Evolutionary conservation across 192 early-diverging fungal species (phyloP), one percentile per base, ranked within the genome.

Genomic region (Gamsiella multidivaricata): DNA sequence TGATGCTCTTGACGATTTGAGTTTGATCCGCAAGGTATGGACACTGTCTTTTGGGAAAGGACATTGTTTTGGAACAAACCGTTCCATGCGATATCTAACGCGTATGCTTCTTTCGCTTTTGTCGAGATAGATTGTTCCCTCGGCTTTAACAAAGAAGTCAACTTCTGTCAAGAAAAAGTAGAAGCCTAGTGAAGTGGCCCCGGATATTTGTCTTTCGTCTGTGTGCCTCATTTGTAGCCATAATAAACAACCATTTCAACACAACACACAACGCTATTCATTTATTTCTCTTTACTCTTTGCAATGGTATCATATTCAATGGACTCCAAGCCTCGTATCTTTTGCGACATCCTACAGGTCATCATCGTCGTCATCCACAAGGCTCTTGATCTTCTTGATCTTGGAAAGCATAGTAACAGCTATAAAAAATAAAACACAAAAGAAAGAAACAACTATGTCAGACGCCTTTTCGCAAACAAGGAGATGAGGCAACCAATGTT

Each of bases 381-480:
- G 81, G 26, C 86, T 87, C 72, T 90, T 91, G 82, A 99, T 88
- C 76, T 91, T 92, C 51, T 91, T 89, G n/a, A 94, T 88, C 58
- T 98, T 96, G 46, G 82, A 79, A n/a, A 98, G 61, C 84, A 96
- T 88, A 1, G 79, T 86, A 26, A 87, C 86, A 42, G 88, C 91
- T 91, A 71, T 37, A 42, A 23, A 58, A 59, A 26, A 43, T 67
- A 39, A 41, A 42, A 53, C 23, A 33, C 51, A 33, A 20, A 41
- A 47, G 52, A 46, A 9, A 61, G 29, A 34, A 37, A 49, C 52
- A 23, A 42, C 23, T n/a, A 61, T 28, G 29, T 41, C n/a, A 58
- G n/a, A 51, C 18, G n/a, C n/a, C n/a, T n/a, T n/a, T n/a, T n/a
- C n/a, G n/a, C n/a, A n/a, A n/a, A n/a, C n/a, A n/a, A n/a, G n/a